A percentile compares a stretch with the other conserved stretches of the same genome.
Conservation (phyloP, 768 basidiomycete genomes). For the Suillus cothurnatus region DNA sequence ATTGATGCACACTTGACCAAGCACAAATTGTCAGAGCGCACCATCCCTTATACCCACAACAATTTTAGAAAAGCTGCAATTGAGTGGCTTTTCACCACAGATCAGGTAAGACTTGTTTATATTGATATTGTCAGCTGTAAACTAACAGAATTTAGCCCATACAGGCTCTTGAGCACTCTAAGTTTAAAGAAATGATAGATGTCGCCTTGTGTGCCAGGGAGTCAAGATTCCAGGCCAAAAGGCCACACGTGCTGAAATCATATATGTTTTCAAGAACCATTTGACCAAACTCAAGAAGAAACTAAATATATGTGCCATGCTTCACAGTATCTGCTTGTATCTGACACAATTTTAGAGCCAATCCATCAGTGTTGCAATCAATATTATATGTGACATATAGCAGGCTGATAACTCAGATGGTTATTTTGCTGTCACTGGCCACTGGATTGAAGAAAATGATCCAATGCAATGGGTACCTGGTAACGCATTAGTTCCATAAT, state of each 20-base stretch:
- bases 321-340: not conserved
- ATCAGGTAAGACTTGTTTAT: conserved; percentile 40
- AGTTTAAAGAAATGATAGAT: not conserved
- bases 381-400: not conserved
- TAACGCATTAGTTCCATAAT: too few relatives aligned
- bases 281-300: not conserved
- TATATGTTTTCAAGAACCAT: not conserved
- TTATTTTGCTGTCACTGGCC: not conserved
- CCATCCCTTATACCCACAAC: conserved; percentile 34
- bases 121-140: too few relatives aligned
- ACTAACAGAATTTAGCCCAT: too few relatives aligned
- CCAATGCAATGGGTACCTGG: too few relatives aligned
- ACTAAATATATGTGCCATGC: not conserved
- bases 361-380: not conserved
- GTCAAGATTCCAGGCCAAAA: too few relatives aligned
- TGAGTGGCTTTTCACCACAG: conserved; percentile 41
- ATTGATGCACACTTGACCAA: conserved; percentile 31
- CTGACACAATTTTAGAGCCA: not conserved
- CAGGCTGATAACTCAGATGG: not conserved
- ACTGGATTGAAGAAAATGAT: too few relatives aligned
- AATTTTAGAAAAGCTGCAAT: conserved; percentile 19
- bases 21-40: conserved; percentile 14
- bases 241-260: not conserved
- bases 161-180: conserved; percentile 17
- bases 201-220: too few relatives aligned